Evolutionary conservation across 441 rosid species (phyloP).

Genomic region (Populus hybrid): DNA sequence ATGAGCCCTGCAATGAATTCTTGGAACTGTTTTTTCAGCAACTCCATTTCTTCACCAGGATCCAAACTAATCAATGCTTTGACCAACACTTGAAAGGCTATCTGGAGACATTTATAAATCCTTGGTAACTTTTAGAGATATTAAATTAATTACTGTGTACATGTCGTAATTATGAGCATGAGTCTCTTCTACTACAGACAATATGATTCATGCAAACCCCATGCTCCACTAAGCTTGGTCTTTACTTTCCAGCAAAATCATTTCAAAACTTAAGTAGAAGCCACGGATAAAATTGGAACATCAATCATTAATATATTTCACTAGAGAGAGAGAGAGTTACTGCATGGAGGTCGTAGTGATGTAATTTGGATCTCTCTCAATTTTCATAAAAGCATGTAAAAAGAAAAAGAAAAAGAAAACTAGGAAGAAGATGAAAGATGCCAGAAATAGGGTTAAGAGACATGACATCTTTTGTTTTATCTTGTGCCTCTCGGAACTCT

Average conservation of each 20-base stretch:
- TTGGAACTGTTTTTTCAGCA: slow-evolving; percentile 72
- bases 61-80: slow-evolving; percentile 89
- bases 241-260: slow-evolving; percentile 34
- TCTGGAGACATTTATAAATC: slow-evolving; percentile 38
- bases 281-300: slow-evolving; percentile 32
- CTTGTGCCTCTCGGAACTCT: slow-evolving; percentile 8
- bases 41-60: slow-evolving; percentile 71
- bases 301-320: slow-evolving; percentile 18
- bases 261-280: slow-evolving; percentile 26
- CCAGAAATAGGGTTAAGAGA: slow-evolving; percentile 12
- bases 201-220: slow-evolving; percentile 41
- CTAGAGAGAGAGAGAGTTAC: not conserved
- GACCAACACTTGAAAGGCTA: slow-evolving; percentile 88
- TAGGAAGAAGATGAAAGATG: slow-evolving; percentile 15
- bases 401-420: not conserved
- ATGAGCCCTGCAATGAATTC: slow-evolving; percentile 82
- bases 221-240: slow-evolving; percentile 20
- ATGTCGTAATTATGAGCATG: slow-evolving; percentile 26
- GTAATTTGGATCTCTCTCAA: not conserved
- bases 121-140: slow-evolving; percentile 23
- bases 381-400: not conserved
- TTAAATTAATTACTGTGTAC: not conserved
- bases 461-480: slow-evolving; percentile 24
- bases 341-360: not conserved
- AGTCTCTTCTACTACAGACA: slow-evolving; percentile 36